Evolutionary conservation across 2,329 filamentous ascomycete genomes (phyloP).

Genomic region (Scopulariopsis brevicaulis): DNA sequence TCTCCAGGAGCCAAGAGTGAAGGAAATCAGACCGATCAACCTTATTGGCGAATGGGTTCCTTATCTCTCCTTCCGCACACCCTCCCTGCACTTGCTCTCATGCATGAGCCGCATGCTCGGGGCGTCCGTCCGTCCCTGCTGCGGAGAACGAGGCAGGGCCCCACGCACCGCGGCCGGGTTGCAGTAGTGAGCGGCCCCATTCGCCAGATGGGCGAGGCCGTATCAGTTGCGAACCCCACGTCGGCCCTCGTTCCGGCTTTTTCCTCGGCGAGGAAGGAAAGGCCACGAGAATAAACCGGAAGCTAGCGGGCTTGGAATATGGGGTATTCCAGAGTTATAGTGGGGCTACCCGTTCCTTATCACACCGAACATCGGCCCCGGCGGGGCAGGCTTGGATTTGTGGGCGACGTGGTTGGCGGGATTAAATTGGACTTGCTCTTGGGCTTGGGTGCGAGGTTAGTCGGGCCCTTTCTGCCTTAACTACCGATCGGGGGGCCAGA

Average conservation of each 20-base stretch:
- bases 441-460: conserved; percentile 2
- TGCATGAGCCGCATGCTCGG: background rate
- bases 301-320: background rate
- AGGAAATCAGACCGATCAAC: background rate
- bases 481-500: background rate
- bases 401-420: conserved; percentile 1
- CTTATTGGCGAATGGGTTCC: background rate
- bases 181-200: background rate
- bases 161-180: background rate
- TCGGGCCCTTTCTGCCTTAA: background rate
- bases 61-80: background rate
- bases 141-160: background rate
- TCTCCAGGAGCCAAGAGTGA: background rate
- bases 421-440: background rate
- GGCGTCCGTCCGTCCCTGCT: background rate
- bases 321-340: background rate
- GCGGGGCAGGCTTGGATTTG: background rate
- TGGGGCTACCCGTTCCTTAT: background rate
- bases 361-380: conserved; percentile 1
- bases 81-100: background rate
- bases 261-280: background rate
- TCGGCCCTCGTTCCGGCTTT: background rate
- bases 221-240: background rate
- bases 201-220: background rate
- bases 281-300: background rate